phyloP scores from a whole-genome alignment of 2,329 filamentous ascomycete genomes.

The Ampelomyces quisqualis region DNA sequence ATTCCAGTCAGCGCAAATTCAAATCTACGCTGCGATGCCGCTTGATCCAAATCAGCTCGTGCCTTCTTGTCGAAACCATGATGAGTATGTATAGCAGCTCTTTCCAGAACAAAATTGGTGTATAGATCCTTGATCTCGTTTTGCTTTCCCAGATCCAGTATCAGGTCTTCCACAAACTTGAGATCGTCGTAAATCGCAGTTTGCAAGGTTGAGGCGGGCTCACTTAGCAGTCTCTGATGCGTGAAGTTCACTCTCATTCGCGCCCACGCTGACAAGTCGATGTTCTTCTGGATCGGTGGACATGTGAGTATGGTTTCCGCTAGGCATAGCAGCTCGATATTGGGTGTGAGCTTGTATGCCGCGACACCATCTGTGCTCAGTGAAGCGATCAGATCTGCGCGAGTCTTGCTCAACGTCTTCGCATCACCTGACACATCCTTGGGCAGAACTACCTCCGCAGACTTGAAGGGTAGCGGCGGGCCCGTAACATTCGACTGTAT shows the following conservation, averaged over 20 bases:
- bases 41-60: conserved; percentile 66
- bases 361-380: conserved; percentile 82
- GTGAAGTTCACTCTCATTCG: conserved; percentile 72
- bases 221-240: conserved; percentile 67
- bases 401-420: conserved; percentile 37
- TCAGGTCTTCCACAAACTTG: conserved; percentile 53
- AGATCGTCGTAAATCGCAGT: conserved; percentile 62
- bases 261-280: conserved; percentile 58
- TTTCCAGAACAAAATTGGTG: conserved; percentile 75
- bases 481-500: conserved; percentile 87
- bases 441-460: conserved; percentile 54
- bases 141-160: conserved; percentile 27
- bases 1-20: conserved; percentile 81
- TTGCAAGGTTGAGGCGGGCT: conserved; percentile 62
- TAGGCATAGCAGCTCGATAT: conserved; percentile 79
- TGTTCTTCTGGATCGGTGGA: conserved; percentile 49
- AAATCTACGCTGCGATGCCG: conserved; percentile 68
- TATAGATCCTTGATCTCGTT: conserved; percentile 29
- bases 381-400: conserved; percentile 63
- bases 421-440: conserved; percentile 45
- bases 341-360: conserved; percentile 79
- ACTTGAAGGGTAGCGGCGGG: conserved; percentile 67
- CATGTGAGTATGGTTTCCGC: conserved; percentile 63
- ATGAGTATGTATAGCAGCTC: conserved; percentile 78
- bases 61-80: conserved; percentile 80